Conservation (phyloP, 208 protist genomes). For the Wallacemonas sp. region DNA sequence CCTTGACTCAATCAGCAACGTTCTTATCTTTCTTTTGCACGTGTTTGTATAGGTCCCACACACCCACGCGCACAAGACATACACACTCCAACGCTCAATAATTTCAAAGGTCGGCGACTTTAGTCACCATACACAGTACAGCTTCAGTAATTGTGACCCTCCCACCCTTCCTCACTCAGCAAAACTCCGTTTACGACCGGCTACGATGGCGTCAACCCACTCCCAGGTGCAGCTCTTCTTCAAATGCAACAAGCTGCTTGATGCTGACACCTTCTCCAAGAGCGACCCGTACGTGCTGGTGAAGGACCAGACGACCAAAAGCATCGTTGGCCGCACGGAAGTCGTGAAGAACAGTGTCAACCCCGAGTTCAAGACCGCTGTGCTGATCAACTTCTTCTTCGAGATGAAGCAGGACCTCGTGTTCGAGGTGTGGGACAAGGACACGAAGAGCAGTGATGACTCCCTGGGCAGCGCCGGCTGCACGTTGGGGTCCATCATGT, state of each 20-base stretch:
- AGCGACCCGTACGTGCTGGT: conserved; percentile 30
- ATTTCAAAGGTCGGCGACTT: too few species aligned
- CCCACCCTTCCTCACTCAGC: too few species aligned
- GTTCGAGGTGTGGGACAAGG: conserved; percentile 30
- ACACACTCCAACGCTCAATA: too few species aligned
- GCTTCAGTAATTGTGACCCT: too few species aligned
- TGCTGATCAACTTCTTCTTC: conserved; percentile 41
- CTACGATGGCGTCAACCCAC: conserved; percentile 24
- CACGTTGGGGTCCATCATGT: conserved; percentile 29
- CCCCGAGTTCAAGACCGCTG: conserved; percentile 28
- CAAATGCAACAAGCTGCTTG: conserved; percentile 28
- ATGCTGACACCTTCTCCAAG: conserved; percentile 29
- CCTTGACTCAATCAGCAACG: too few species aligned
- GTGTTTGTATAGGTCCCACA: too few species aligned
- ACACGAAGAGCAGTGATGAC: conserved; percentile 24
- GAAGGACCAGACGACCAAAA: conserved; percentile 5
- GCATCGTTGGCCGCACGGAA: conserved; percentile 25
- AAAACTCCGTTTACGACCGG: too few species aligned
- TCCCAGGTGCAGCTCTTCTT: conserved; percentile 36
- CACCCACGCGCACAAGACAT: too few species aligned
- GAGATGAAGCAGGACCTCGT: conserved; percentile 30
- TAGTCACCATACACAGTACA: too few species aligned
- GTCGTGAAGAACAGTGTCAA: conserved; percentile 35
- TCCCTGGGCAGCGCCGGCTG: conserved; percentile 28
- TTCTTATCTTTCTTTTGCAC: too few species aligned